Evolutionary conservation across 2,329 filamentous ascomycete genomes (phyloP).

Genomic region (Pseudocercospora macadamiae): DNA sequence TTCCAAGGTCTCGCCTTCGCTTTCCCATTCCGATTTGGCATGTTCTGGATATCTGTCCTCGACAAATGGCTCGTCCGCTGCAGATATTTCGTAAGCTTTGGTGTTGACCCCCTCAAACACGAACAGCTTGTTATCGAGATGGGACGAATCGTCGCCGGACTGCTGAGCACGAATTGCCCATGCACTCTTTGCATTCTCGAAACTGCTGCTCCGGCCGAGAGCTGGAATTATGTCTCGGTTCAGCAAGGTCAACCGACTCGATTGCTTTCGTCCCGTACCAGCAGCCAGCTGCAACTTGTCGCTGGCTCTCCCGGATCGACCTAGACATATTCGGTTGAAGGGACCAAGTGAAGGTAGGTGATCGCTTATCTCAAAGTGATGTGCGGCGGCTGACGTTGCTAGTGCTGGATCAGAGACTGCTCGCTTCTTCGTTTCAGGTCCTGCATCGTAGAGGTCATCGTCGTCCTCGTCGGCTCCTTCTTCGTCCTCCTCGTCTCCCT

Average conservation of each 20-base stretch:
- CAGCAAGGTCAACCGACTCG: slow-evolving; percentile 73
- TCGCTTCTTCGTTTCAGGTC: slow-evolving; percentile 48
- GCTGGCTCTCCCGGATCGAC: slow-evolving; percentile 53
- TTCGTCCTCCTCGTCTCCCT: slow-evolving; percentile 59
- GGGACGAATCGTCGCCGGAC: neutral
- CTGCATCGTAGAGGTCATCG: slow-evolving; percentile 67
- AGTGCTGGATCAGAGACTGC: slow-evolving; percentile 40
- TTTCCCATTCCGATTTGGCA: slow-evolving; percentile 86
- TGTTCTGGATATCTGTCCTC: slow-evolving; percentile 50
- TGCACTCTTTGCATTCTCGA: slow-evolving; percentile 72
- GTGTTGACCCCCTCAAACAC: slow-evolving; percentile 35
- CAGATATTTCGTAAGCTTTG: slow-evolving; percentile 30
- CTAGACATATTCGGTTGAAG: slow-evolving; percentile 73
- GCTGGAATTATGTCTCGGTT: slow-evolving; percentile 77
- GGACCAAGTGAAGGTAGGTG: slow-evolving; percentile 76
- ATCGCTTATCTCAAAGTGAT: slow-evolving; percentile 75
- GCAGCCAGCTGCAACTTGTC: slow-evolving; percentile 55
- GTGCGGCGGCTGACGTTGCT: slow-evolving; percentile 59
- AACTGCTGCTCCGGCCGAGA: slow-evolving; percentile 69
- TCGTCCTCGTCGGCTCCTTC: slow-evolving; percentile 58
- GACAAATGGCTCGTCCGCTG: slow-evolving; percentile 4
- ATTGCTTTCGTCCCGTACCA: slow-evolving; percentile 65
- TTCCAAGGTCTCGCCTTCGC: slow-evolving; percentile 82
- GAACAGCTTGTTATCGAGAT: slow-evolving; percentile 33
- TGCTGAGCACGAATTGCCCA: slow-evolving; percentile 68